Evolutionary conservation across 106 monocot genomes (phyloP).

Genomic region (Platanthera zijinensis): DNA sequence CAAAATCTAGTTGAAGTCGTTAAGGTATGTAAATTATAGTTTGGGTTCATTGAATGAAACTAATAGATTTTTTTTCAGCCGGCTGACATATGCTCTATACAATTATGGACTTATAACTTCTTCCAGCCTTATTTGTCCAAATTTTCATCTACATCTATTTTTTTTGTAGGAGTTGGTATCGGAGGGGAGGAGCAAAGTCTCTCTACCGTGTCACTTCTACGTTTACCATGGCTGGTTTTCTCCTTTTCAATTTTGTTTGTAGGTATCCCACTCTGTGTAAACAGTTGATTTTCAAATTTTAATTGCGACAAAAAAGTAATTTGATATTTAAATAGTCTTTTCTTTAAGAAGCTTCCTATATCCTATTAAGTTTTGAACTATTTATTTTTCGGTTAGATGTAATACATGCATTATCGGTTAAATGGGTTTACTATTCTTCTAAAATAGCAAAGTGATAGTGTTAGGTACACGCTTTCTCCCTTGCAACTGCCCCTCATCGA

Average conservation of each 20-base stretch:
- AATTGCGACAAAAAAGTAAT: background rate
- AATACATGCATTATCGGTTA: background rate
- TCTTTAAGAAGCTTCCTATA: background rate
- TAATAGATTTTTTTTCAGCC: background rate
- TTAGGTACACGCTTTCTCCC: too few species aligned
- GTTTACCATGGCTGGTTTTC: constrained; percentile 57
- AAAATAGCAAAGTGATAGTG: background rate
- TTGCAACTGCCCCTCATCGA: too few species aligned
- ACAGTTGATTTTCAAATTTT: background rate
- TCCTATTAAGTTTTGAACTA: background rate
- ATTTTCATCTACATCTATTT: background rate
- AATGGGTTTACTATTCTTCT: background rate
- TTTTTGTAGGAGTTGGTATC: constrained; percentile 65
- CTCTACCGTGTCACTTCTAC: constrained; percentile 45
- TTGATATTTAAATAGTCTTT: background rate
- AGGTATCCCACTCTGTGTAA: constrained; percentile 51
- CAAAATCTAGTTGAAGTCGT: background rate
- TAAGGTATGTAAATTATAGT: background rate
- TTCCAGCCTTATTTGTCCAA: background rate
- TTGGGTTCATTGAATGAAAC: background rate
- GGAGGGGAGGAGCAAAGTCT: constrained; percentile 73
- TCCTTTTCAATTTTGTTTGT: constrained; percentile 75
- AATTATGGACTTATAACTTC: background rate
- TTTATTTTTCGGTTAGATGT: background rate
- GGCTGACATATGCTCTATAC: background rate